Conservation (phyloP, 495 filamentous ascomycete species). For the Penicillium angulare region DNA sequence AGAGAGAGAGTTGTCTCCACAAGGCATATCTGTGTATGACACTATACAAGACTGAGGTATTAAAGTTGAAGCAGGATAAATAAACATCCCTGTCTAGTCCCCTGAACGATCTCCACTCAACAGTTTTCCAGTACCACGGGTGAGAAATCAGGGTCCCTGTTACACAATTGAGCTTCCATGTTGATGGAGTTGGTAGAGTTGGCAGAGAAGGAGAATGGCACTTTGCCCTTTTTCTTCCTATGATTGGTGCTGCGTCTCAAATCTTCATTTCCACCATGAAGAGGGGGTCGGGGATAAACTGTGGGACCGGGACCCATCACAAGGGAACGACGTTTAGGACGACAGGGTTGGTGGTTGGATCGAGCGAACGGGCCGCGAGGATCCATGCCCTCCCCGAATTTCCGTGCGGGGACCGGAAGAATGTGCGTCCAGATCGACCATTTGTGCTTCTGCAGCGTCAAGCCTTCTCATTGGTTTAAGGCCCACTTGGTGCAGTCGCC, state of each 20-base stretch:
- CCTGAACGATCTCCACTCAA: background rate
- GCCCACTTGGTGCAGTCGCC: slow-evolving; percentile 9
- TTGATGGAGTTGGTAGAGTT: too few relatives aligned
- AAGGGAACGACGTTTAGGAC: slow-evolving; percentile 3
- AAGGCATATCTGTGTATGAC: too few relatives aligned
- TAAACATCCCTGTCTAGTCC: background rate
- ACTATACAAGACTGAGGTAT: background rate
- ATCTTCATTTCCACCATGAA: background rate
- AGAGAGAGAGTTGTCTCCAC: too few relatives aligned
- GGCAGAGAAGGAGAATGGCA: too few relatives aligned
- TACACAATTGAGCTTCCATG: background rate
- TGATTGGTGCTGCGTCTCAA: background rate
- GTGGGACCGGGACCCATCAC: slow-evolving; percentile 10
- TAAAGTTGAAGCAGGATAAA: background rate
- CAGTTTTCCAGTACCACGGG: background rate
- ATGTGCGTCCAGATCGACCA: background rate
- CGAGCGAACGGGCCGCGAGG: slow-evolving; percentile 16
- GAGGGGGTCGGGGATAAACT: background rate
- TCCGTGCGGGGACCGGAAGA: slow-evolving; percentile 1
- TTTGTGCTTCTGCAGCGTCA: background rate
- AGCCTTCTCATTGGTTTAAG: slow-evolving; percentile 1
- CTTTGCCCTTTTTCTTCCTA: too few relatives aligned
- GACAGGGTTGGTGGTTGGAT: slow-evolving; percentile 9
- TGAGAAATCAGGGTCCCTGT: background rate
- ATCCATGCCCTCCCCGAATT: background rate